Conservation (phyloP, 2,329 filamentous ascomycete species). For the Ceratocystis variospora region DNA sequence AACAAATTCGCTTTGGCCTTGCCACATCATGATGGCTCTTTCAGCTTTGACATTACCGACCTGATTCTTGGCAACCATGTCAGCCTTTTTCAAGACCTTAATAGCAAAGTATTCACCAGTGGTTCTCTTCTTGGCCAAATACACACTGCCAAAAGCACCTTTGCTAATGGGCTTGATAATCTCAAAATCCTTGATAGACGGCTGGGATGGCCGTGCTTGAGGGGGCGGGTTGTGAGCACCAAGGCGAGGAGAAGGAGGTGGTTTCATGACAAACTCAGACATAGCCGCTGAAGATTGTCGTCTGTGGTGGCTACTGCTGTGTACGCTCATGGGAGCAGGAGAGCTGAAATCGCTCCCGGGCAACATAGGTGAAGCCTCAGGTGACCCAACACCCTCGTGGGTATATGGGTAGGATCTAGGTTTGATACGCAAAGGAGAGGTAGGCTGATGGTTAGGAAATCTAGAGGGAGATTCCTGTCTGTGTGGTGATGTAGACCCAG, state of each 20-base stretch:
- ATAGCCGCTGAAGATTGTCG: slow-evolving; percentile 84
- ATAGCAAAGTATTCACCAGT: slow-evolving; percentile 98
- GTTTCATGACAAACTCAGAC: slow-evolving; percentile 51
- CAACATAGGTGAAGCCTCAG: slow-evolving; percentile 78
- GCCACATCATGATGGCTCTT: slow-evolving; percentile 99
- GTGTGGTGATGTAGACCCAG: slow-evolving; percentile 62
- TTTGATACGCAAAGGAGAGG: slow-evolving; percentile 81
- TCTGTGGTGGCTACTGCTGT: slow-evolving; percentile 48
- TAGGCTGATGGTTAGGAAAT: slow-evolving; percentile 43
- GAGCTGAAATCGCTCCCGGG: slow-evolving; percentile 70
- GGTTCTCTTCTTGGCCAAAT: slow-evolving; percentile 94
- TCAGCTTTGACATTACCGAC: slow-evolving; percentile 98
- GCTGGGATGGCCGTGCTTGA: slow-evolving; percentile 75
- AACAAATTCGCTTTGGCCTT: slow-evolving; percentile 96
- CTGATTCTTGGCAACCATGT: slow-evolving; percentile 99
- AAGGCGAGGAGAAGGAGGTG: slow-evolving; percentile 70
- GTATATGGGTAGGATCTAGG: slow-evolving; percentile 49
- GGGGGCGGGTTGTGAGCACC: slow-evolving; percentile 62
- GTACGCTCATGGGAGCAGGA: slow-evolving; percentile 45
- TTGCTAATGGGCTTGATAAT: slow-evolving; percentile 99
- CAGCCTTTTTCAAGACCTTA: slow-evolving; percentile 97
- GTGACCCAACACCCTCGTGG: slow-evolving; percentile 60
- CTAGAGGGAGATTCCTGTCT: slow-evolving; percentile 83
- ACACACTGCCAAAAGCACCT: slow-evolving; percentile 94
- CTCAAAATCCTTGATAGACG: slow-evolving; percentile 98